A percentile compares a stretch with the other conserved stretches of the same genome.
Evolutionary conservation across 164 flowering plant species (phyloP).

Genomic region (Liquidambar formosana): DNA sequence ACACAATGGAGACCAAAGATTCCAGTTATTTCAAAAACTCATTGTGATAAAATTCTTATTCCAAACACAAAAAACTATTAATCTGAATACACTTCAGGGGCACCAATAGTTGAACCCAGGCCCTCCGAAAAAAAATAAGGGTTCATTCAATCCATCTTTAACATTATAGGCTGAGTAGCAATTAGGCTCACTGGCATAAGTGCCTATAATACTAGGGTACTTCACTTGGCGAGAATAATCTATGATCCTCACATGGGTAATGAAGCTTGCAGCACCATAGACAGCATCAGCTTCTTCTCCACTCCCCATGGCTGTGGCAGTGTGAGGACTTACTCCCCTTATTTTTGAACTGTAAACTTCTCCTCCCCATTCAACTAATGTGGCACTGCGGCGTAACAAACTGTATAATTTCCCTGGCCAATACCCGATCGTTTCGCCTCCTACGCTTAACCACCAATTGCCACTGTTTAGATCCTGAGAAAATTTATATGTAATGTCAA

Average conservation of each 20-base stretch:
- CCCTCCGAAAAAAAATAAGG: too few species aligned
- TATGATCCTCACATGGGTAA: not conserved
- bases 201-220: conserved; percentile 9
- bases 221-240: conserved; percentile 14
- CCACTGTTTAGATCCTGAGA: conserved; percentile 13
- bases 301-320: conserved; percentile 28
- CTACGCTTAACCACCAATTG: conserved; percentile 24
- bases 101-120: too few species aligned
- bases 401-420: conserved; percentile 15
- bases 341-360: conserved; percentile 20
- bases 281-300: conserved; percentile 4
- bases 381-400: conserved; percentile 5
- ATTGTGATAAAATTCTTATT: too few species aligned
- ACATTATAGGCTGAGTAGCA: conserved; percentile 10
- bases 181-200: conserved; percentile 4
- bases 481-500: too few species aligned
- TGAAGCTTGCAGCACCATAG: conserved; percentile 3
- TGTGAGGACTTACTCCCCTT: conserved; percentile 16
- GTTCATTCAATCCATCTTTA: not conserved
- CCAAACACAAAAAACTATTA: too few species aligned
- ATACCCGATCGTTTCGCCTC: conserved; percentile 4
- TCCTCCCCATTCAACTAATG: conserved; percentile 25
- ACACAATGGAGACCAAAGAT: too few species aligned
- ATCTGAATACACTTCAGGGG: too few species aligned
- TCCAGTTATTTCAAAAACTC: too few species aligned